Evolutionary conservation across 2,329 filamentous ascomycete genomes (phyloP).

Genomic region (Arachnopeziza araneosa): DNA sequence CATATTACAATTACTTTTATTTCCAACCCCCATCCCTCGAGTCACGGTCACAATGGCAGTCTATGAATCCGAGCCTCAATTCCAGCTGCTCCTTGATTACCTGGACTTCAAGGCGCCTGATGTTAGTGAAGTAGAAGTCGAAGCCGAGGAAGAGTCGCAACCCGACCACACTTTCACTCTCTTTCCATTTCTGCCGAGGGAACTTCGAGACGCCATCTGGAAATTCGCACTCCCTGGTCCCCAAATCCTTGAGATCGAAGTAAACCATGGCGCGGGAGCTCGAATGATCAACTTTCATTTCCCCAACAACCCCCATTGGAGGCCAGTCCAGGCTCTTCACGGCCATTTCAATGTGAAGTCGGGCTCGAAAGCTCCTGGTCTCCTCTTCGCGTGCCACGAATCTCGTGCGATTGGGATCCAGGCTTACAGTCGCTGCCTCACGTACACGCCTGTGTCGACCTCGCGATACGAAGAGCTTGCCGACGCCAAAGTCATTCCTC

Average conservation of each 20-base stretch:
- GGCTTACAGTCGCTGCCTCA: not conserved
- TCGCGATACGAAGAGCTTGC: not conserved
- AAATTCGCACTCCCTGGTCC: conserved; percentile 6
- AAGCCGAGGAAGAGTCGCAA: not conserved
- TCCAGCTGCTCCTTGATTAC: not conserved
- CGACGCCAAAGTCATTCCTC: not conserved
- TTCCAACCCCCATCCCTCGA: too few species aligned
- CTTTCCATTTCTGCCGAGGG: not conserved
- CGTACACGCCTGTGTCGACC: not conserved
- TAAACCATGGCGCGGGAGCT: not conserved
- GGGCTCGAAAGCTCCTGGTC: not conserved
- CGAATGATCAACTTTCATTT: not conserved
- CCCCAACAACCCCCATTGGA: not conserved
- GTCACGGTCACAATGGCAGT: not conserved
- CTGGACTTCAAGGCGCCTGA: not conserved
- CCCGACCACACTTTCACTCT: not conserved
- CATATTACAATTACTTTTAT: too few species aligned
- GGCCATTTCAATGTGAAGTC: not conserved
- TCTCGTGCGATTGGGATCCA: not conserved
- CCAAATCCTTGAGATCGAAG: conserved; percentile 5
- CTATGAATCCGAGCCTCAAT: not conserved
- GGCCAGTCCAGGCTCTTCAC: not conserved
- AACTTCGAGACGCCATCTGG: conserved; percentile 6
- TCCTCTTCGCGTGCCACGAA: not conserved
- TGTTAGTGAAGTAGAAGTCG: not conserved